Percentiles rank a stretch among this genome's conserved stretches.
Evolutionary conservation across 2,329 filamentous ascomycete species (phyloP).

Genomic region (Cytospora piceae): DNA sequence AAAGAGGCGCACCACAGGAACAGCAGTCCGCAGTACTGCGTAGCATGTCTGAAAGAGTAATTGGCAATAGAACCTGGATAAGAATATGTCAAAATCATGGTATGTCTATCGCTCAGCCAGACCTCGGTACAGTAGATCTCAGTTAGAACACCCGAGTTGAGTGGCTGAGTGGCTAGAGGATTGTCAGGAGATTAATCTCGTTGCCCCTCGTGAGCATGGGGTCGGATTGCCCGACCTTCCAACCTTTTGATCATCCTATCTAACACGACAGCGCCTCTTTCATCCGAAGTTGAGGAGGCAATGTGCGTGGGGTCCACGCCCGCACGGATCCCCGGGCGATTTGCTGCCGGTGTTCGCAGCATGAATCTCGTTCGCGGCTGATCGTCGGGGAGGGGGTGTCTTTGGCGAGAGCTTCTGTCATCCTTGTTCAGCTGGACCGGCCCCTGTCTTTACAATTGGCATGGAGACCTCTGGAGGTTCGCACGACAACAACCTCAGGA

Average conservation of each 20-base stretch:
- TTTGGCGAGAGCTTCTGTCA: background rate
- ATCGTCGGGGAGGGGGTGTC: background rate
- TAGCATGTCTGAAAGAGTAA: background rate
- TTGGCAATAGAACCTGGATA: no score
- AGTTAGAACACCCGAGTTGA: no score
- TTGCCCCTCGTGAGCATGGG: no score
- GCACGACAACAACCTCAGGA: no score
- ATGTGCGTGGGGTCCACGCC: constrained; percentile 1
- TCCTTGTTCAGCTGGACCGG: constrained; percentile 16
- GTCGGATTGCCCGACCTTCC: background rate
- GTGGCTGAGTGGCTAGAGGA: background rate
- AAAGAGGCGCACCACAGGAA: background rate
- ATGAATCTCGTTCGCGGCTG: background rate
- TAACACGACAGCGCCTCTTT: constrained; percentile 10
- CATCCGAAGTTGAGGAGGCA: constrained; percentile 19
- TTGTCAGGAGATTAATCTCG: background rate
- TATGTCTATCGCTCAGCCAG: no score
- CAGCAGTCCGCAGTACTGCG: no score
- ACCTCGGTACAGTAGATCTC: no score
- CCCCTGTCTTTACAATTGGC: background rate
- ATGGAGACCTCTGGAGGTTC: background rate
- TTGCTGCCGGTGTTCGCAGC: background rate
- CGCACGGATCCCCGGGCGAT: constrained; percentile 11
- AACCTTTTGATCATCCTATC: background rate
- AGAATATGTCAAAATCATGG: no score